These are phyloP conservation scores for Papiliotrema terrestris DNA, from an alignment of 1,284 basidiomycete genomes.

Conservation along the genomic window DNA sequence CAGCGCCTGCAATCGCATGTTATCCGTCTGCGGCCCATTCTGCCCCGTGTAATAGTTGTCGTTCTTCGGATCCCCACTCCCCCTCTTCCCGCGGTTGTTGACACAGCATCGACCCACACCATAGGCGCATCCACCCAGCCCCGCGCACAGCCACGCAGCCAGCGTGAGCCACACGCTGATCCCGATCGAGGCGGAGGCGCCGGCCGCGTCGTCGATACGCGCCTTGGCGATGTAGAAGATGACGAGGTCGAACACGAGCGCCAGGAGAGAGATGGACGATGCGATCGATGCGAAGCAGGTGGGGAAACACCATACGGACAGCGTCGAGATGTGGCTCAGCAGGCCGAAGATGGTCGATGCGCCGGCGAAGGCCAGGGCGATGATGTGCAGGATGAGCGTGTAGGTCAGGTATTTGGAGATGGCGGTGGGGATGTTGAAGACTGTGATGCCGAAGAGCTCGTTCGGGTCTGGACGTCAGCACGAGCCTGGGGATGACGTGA, in stretches of 20 bases:
- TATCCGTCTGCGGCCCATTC: conserved; percentile 15
- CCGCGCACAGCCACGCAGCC: conserved; percentile 73
- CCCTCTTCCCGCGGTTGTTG: conserved; percentile 22
- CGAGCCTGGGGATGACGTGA: too few species aligned
- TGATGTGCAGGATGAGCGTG: conserved; percentile 78
- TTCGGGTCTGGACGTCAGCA: conserved; percentile 66
- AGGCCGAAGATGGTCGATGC: conserved; percentile 71
- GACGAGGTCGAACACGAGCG: conserved; percentile 80
- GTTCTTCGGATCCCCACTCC: conserved; percentile 23
- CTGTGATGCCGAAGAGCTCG: conserved; percentile 64
- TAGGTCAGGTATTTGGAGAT: conserved; percentile 85
- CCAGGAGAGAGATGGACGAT: conserved; percentile 66
- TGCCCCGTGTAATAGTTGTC: conserved; percentile 3
- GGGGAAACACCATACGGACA: conserved; percentile 79
- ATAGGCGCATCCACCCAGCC: conserved; percentile 81
- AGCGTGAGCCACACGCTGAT: conserved; percentile 81
- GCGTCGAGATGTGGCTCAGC: conserved; percentile 76
- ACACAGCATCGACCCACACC: conserved; percentile 76
- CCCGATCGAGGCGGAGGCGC: conserved; percentile 70
- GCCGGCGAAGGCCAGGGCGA: conserved; percentile 69
- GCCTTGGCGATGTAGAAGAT: conserved; percentile 79
- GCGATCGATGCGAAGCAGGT: conserved; percentile 72
- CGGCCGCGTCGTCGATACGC: conserved; percentile 64
- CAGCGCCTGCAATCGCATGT: conserved; percentile 37
- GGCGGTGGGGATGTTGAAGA: conserved; percentile 61